Base-by-base conservation (phyloP, 805 yeast species). In the Saturnispora zaruensis region DNA sequence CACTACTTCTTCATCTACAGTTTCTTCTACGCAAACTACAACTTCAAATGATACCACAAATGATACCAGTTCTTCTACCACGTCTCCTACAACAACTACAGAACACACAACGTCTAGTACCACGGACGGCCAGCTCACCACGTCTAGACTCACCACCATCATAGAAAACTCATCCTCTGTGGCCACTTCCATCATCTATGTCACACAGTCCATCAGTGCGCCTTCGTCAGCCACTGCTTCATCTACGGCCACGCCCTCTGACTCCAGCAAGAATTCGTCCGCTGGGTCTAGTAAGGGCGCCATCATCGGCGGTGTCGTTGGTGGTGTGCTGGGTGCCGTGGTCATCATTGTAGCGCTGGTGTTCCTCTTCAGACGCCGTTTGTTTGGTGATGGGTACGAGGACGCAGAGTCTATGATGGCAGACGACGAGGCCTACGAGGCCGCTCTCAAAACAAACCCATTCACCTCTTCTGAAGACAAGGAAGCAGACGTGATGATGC, bases 381-480 rank as follows among this genome's bases (percentile, higher is more conserved):
- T 47, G 6, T 46, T 42, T n/a, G 72, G 67, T 40, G 56, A 59
- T 36, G 61, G 63, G 48, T 44, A 45, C 25, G 65, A 65, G 37
- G 62, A 56, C 62, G 57, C 61, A 45, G 62, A 53, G 71, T 76
- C 59, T 70, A 53, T 60, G 21, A 73, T 72, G 48, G 68, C 76
- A 20, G 76, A 76, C 59, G 84, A 79, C 58, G 71, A 76, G 37
- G 83, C 77, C 4, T 78, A 77, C 57, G 78, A 74, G 55, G 79
- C 77, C 52, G 82, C 81, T 5, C 64, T 79, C 48, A 77, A 77
- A 55, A 73, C 82, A 30, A 81, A 84, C 59, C 89, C 89, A 48
- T 82, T 84, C 59, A 78, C 78, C 23, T 72, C 75, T 44, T 72
- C 74, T n/a, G 83, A 79, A 56, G 73, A 65, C 23, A 65, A 74